These are phyloP conservation scores for Fusarium praegraminearum DNA, from an alignment of 2,329 filamentous ascomycete species.

Conservation along the genomic window DNA sequence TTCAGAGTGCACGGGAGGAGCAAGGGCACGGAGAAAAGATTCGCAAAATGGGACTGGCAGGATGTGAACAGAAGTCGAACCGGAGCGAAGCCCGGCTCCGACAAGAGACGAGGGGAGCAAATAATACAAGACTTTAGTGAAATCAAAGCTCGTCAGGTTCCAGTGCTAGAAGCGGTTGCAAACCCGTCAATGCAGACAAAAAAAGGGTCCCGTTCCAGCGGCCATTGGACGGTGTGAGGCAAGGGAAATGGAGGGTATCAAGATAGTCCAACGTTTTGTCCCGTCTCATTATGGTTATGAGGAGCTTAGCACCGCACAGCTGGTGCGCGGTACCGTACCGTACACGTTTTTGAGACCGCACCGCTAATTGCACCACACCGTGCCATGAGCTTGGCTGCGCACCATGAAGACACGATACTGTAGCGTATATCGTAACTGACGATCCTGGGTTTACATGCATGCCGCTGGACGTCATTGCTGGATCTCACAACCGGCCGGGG, in stretches of 20 bases:
- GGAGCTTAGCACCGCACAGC: slow-evolving; percentile 38
- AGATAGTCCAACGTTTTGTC: slow-evolving; percentile 36
- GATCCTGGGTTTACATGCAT: slow-evolving; percentile 28
- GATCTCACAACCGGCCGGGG: slow-evolving; percentile 40
- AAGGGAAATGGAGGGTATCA: slow-evolving; percentile 44
- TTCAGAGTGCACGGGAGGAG: slow-evolving; percentile 41
- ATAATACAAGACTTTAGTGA: slow-evolving; percentile 43
- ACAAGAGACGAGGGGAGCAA: slow-evolving; percentile 46
- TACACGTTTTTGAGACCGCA: slow-evolving; percentile 20
- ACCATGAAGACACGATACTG: slow-evolving; percentile 11
- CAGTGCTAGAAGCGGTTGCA: slow-evolving; percentile 38
- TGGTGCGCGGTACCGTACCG: slow-evolving; percentile 29
- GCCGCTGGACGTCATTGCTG: slow-evolving; percentile 36
- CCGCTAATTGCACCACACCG: slow-evolving; percentile 31
- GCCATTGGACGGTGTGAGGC: slow-evolving; percentile 36
- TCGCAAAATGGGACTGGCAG: slow-evolving; percentile 48
- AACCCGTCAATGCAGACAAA: slow-evolving; percentile 38
- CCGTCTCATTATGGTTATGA: slow-evolving; percentile 32
- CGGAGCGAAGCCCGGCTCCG: slow-evolving; percentile 50
- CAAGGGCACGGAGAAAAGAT: slow-evolving; percentile 47
- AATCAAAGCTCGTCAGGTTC: slow-evolving; percentile 38
- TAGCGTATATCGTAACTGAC: slow-evolving; percentile 20
- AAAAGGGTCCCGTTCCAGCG: slow-evolving; percentile 19
- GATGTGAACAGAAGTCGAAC: slow-evolving; percentile 48
- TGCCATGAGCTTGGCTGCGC: slow-evolving; percentile 25